These are phyloP conservation scores for Botrytis fragariae DNA, from an alignment of 2,329 filamentous ascomycete genomes.

Conservation along the genomic window DNA sequence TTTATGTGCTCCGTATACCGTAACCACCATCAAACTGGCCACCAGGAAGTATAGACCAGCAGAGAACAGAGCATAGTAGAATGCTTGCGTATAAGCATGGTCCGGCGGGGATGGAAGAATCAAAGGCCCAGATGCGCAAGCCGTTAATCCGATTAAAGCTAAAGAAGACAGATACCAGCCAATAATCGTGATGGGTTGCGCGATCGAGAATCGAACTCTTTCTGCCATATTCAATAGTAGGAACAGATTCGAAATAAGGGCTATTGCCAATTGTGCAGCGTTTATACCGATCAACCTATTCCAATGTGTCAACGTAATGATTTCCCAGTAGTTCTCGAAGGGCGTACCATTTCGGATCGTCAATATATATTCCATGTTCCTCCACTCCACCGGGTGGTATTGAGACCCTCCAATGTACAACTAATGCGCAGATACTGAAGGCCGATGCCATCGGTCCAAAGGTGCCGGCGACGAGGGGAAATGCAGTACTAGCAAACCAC, in stretches of 20 bases:
- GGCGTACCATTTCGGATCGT: constrained; percentile 68
- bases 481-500: constrained; percentile 63
- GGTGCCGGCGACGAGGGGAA: constrained; percentile 79
- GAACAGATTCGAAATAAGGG: constrained; percentile 75
- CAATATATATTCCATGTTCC: constrained; percentile 52
- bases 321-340: background rate
- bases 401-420: constrained; percentile 70
- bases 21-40: constrained; percentile 72
- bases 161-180: constrained; percentile 69
- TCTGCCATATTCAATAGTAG: constrained; percentile 85
- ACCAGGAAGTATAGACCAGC: constrained; percentile 75
- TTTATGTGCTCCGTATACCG: constrained; percentile 70
- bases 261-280: constrained; percentile 71
- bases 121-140: constrained; percentile 62
- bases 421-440: constrained; percentile 83
- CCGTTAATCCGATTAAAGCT: constrained; percentile 63
- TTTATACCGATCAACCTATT: constrained; percentile 70
- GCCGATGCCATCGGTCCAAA: constrained; percentile 84
- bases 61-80: constrained; percentile 81
- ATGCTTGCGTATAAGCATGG: constrained; percentile 74
- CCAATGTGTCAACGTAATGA: background rate
- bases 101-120: constrained; percentile 46
- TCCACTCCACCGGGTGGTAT: constrained; percentile 50
- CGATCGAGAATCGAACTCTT: constrained; percentile 74
- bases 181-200: constrained; percentile 78